Evolutionary conservation across 192 early-diverging fungal genomes (phyloP).

Genomic region (Coemansia sp.): DNA sequence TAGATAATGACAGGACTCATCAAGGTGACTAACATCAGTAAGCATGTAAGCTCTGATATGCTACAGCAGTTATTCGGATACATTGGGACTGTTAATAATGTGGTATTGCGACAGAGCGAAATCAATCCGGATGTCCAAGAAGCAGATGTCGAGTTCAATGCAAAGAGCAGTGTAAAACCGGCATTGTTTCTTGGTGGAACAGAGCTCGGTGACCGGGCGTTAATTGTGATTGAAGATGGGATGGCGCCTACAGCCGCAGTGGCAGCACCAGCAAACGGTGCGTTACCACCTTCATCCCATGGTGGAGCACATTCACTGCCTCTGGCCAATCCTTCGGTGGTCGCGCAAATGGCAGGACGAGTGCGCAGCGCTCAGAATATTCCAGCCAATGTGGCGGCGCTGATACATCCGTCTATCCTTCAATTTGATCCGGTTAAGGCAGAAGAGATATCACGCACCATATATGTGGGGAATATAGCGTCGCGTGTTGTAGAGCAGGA

Average conservation of each 20-base stretch:
- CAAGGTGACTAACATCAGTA: constrained; percentile 66
- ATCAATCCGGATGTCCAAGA: constrained; percentile 60
- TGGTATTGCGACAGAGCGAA: constrained; percentile 19
- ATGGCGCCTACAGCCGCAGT: background rate
- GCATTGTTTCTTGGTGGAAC: constrained; percentile 68
- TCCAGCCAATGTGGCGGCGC: constrained; percentile 34
- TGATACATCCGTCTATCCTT: constrained; percentile 55
- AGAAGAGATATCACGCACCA: constrained; percentile 73
- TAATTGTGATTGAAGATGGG: constrained; percentile 53
- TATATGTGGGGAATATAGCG: constrained; percentile 75
- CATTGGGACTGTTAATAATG: constrained; percentile 54
- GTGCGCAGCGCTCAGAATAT: constrained; percentile 32
- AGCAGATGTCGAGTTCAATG: constrained; percentile 60
- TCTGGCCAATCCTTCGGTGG: constrained; percentile 43
- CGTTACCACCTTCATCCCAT: background rate
- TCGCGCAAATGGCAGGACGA: constrained; percentile 37
- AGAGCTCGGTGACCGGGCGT: constrained; percentile 63
- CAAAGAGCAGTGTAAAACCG: constrained; percentile 44
- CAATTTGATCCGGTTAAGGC: constrained; percentile 66
- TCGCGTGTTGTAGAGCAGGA: constrained; percentile 58
- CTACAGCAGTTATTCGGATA: constrained; percentile 60
- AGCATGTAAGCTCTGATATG: constrained; percentile 57
- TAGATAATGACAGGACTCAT: background rate
- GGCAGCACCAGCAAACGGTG: background rate
- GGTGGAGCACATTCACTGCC: constrained; percentile 23